Base-by-base conservation (phyloP, 345 rosid genomes). In the Gossypium turneri region DNA sequence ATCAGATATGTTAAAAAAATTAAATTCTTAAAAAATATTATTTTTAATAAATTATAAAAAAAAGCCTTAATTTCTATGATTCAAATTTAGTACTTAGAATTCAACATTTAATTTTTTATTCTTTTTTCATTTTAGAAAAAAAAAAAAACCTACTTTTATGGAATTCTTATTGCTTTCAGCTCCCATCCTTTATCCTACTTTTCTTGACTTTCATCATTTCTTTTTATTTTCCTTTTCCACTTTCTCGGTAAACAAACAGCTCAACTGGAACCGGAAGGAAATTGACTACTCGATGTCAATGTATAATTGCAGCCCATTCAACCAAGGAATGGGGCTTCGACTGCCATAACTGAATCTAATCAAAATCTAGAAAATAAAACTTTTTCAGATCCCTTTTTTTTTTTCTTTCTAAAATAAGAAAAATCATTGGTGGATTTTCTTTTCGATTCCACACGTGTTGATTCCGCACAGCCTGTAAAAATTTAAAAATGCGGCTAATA, bases 321-420 rank as follows among this genome's bases (percentile, higher is more conserved):
- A 65, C 12, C 22, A 15, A 74, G 83, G 78, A 64, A 81, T 81
- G 20, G 87, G 87, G 75, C 19, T 76, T 59, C 29, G 25, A 59
- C 65, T 64, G 67, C 59, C 72, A 11, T 41, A 8, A 12, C 64
- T 16, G 24, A 38, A 12, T 12, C 22, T 29, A 73, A 60, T 56
- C 9, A 29, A 73, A 57, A 38, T 9, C 58, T 50, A 17, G 43
- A 63, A 48, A 7, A 56, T 4, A 34, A 5, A 34, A 16, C n/a
- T 1, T 43, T 51, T 51, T 24, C 1, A 9, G 47, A 38, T 20
- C 16, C 22, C 15, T 12, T 58, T 58, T 22, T 53, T 4, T 6
- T 7, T 3, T 5, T 16, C 57, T 17, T 17, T 17, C 17, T 52
- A 2, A 15, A 51, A 2, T 13, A 15, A 16, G 6, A 51, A 51